Evolutionary conservation across 441 rosid genomes (phyloP).

Genomic region (Eruca vesicaria): DNA sequence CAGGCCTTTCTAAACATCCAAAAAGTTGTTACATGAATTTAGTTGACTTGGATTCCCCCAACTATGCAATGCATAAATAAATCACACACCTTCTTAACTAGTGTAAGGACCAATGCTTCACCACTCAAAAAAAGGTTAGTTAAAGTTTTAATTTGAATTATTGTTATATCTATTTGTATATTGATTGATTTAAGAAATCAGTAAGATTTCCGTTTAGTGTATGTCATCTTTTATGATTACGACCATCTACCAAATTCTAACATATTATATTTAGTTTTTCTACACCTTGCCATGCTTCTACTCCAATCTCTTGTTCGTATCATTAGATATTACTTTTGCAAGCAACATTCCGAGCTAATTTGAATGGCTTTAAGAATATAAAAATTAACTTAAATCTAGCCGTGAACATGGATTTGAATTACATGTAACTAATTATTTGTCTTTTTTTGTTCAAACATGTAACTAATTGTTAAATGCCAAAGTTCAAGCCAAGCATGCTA

Average conservation of each 20-base stretch:
- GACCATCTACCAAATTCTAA: conserved; percentile 26
- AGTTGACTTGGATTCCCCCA: neutral
- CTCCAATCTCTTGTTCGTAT: conserved; percentile 38
- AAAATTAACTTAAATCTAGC: neutral
- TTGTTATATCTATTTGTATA: neutral
- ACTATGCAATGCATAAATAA: conserved; percentile 2
- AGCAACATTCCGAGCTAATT: conserved; percentile 1
- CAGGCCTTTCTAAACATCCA: neutral
- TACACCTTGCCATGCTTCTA: conserved; percentile 47
- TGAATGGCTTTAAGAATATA: neutral
- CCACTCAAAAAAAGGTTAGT: conserved; percentile 11
- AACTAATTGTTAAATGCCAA: neutral
- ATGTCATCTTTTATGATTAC: conserved; percentile 13
- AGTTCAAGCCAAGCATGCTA: neutral
- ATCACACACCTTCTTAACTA: neutral
- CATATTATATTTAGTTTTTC: neutral
- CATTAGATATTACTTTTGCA: neutral
- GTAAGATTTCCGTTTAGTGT: conserved; percentile 25
- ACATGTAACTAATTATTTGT: too few species aligned
- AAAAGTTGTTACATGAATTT: neutral
- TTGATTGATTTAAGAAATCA: conserved; percentile 14
- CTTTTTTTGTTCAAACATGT: too few species aligned
- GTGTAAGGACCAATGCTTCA: conserved; percentile 21
- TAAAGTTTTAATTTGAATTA: conserved; percentile 23
- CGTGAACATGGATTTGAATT: neutral